Evolutionary conservation across 106 monocot genomes (phyloP), one percentile per base, ranked within the genome.

Genomic region (Dactylorhiza incarnata): DNA sequence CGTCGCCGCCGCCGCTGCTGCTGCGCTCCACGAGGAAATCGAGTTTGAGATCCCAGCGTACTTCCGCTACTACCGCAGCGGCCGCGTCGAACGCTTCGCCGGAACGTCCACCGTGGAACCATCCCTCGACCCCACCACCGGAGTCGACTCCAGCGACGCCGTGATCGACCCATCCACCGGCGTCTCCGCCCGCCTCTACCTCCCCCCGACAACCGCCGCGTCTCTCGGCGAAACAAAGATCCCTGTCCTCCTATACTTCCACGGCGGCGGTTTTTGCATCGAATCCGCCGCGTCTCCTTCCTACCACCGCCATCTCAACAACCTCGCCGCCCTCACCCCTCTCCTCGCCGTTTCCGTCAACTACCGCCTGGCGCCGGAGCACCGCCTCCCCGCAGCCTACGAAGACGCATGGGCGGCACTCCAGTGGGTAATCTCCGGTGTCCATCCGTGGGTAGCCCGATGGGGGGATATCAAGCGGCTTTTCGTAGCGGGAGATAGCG

Each of bases 181-280:
- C 72, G 19, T 89, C 79, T 78, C 83, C 9, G 89, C 73, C 14
- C 85, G 89, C 20, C 75, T 89, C 72, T 89, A 83, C 84, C 75
- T 84, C 26, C 89, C 88, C 13, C 15, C 5, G 0, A 3, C 45
- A 10, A 12, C 16, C 7, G 0, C 22, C 17, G 5, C 44, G 0
- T 3, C 56, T 16, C 9, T 20, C 20, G 13, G 0, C 9, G 48
- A 68, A 50, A 80, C 3, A 0, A 70, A 76, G 77, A 75, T 89
- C 13, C 92, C 89, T 29, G 49, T 87, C 58, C 63, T 92, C 45
- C 61, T 92, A 49, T 85, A 85, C 81, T 85, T 75, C 83, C 92
- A 92, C 74, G 89, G 92, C 59, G 92, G 92, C 37, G 87, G 74
- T 6, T 89, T 87, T 78, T 78, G 81, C 82, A 37, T 85, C 77